Evolutionary conservation across 2,329 filamentous ascomycete genomes (phyloP), one percentile per base, ranked within the genome.

Genomic region (Calonectria leucothoes): DNA sequence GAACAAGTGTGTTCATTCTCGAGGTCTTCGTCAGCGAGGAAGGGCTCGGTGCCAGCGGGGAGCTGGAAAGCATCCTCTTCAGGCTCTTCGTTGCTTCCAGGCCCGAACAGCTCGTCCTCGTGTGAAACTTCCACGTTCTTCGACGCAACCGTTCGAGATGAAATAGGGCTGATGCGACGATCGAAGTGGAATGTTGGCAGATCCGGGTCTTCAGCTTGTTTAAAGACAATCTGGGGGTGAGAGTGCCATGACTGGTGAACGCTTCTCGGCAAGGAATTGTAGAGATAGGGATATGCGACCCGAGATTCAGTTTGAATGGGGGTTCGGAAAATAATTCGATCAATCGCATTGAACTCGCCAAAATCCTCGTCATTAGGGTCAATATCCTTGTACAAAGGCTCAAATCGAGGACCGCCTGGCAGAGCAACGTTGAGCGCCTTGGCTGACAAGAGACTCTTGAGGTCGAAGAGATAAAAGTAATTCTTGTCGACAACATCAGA

Each of bases 341-440:
- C 97, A 80, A 99, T 99, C 39, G 97, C 97, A 82, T 99, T 99
- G 89, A 99, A 99, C 85, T 99, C 97, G 85, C 97, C 97, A 85
- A 99, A 99, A 82, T 99, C 97, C 84, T 99, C 97, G 79, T 98
- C 96, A 80, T 99, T 99, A 2, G 97, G 97, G 83, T 99, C 96
- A 74, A 99, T 96, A 80, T 99, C 97, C 86, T 99, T 99, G 89
- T 98, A 99, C 25, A 99, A 85, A 29, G 97, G 97, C 85, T 99
- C 97, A 76, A 99, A 99, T 35, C 97, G 93, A 74, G 97, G 97
- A 12, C 97, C 97, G 82, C 97, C 97, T n/a, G 97, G 97, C 69
- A 99, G 95, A 12, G 97, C 96, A 66, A 99, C 96, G 79, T 99
- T 99, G 52, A 99, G 88, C 0, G 97, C 97, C 85, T 99, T 99